phyloP scores from a whole-genome alignment of 2,329 filamentous ascomycete genomes.

The Endothia cerciana region DNA sequence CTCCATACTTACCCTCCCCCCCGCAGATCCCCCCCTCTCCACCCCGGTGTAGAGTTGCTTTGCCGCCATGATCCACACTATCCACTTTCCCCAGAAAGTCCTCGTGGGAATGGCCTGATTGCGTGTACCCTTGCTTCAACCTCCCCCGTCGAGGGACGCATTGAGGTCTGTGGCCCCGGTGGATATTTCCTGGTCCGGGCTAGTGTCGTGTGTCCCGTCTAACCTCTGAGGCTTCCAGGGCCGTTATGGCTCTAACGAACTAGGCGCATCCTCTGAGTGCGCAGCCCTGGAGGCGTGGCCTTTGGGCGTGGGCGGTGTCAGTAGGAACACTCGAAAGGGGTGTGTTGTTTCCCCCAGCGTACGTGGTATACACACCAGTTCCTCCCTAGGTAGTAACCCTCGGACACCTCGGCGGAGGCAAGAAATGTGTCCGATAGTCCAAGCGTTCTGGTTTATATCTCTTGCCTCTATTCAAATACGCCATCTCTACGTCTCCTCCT shows the following conservation, averaged over 20 bases:
- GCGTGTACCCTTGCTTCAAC: neutral
- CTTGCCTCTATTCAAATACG: neutral
- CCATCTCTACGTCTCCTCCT: neutral
- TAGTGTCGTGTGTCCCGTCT: neutral
- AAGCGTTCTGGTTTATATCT: conserved; percentile 3
- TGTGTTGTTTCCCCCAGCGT: neutral
- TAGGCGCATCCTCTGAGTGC: neutral
- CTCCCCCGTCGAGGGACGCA: neutral
- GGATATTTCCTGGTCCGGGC: neutral
- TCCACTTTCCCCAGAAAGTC: conserved; percentile 18
- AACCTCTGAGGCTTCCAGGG: neutral
- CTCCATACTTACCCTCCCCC: neutral
- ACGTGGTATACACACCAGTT: neutral
- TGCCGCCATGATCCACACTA: neutral
- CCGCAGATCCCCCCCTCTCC: conserved; percentile 1
- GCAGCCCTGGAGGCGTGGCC: neutral
- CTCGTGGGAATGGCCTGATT: conserved; percentile 13
- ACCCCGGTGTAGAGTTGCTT: neutral
- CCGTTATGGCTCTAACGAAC: neutral
- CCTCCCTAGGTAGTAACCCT: neutral
- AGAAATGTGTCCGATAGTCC: conserved; percentile 16
- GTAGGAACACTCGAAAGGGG: neutral
- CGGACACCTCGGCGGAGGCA: conserved; percentile 13
- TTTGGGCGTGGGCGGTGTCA: neutral
- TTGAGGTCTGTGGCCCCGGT: conserved; percentile 1